phyloP scores from a whole-genome alignment of 2,329 filamentous ascomycete genomes.

The Epichloe baconii region DNA sequence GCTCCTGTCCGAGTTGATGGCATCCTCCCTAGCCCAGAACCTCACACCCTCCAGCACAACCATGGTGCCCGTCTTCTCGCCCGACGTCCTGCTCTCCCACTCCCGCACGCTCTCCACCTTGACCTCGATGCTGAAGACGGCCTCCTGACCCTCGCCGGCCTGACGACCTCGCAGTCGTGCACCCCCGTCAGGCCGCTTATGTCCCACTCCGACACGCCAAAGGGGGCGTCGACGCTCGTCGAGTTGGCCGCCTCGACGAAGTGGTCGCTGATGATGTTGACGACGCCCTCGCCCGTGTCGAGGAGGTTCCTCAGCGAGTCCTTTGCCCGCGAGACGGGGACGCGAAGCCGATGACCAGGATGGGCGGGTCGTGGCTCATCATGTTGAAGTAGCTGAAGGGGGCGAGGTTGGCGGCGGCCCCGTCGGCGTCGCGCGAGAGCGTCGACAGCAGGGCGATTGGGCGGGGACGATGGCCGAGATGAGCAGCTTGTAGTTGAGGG shows the following conservation, averaged over 20 bases:
- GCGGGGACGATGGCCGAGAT: conserved; percentile 69
- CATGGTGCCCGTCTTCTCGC: conserved; percentile 62
- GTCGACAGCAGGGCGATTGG: conserved; percentile 59
- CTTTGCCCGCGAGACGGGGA: conserved; percentile 44
- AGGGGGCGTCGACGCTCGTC: conserved; percentile 65
- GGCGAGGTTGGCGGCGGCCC: conserved; percentile 53
- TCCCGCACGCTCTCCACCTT: conserved; percentile 63
- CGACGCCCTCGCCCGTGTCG: conserved; percentile 62
- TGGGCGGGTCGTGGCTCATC: conserved; percentile 72
- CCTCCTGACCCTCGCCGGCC: conserved; percentile 66
- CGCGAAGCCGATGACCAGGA: conserved; percentile 54
- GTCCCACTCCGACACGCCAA: conserved; percentile 66
- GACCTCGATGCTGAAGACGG: conserved; percentile 71
- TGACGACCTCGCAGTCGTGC: conserved; percentile 45
- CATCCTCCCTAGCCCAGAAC: conserved; percentile 90
- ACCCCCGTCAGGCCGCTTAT: conserved; percentile 59
- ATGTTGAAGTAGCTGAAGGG: conserved; percentile 82
- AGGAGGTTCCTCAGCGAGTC: conserved; percentile 66
- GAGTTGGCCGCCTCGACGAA: conserved; percentile 81
- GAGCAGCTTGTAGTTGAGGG: conserved; percentile 82
- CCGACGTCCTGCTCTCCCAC: conserved; percentile 62
- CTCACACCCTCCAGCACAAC: conserved; percentile 70
- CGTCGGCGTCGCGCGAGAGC: conserved; percentile 41
- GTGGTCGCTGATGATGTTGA: conserved; percentile 79
- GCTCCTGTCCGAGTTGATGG: conserved; percentile 63